These are phyloP conservation scores for Boletus patriciae DNA, from an alignment of 768 basidiomycete genomes.

Conservation along the genomic window DNA sequence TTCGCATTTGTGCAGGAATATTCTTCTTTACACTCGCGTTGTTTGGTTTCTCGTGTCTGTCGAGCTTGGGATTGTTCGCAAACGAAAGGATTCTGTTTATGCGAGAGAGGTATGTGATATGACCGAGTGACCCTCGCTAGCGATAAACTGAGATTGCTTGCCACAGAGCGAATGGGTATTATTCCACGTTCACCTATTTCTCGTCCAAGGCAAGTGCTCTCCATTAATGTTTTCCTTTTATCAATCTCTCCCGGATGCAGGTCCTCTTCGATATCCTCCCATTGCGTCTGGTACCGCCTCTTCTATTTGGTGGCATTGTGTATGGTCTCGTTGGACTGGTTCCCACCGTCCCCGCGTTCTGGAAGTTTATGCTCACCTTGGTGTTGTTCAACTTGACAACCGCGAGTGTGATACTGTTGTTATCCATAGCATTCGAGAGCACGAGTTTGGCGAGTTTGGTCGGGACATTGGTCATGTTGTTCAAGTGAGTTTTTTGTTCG, in stretches of 20 bases:
- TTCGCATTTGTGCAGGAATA: slow-evolving; percentile 50
- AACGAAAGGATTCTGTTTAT: slow-evolving; percentile 96
- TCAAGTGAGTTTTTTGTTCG: slow-evolving; percentile 70
- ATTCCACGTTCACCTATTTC: slow-evolving; percentile 96
- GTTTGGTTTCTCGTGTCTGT: slow-evolving; percentile 95
- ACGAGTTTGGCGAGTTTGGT: slow-evolving; percentile 88
- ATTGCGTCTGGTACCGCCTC: slow-evolving; percentile 88
- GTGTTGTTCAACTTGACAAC: slow-evolving; percentile 97
- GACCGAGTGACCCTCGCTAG: neutral
- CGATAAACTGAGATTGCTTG: slow-evolving; percentile 2
- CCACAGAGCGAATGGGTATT: slow-evolving; percentile 91
- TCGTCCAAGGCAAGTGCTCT: slow-evolving; percentile 69
- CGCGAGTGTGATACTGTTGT: slow-evolving; percentile 84
- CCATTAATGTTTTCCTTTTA: neutral
- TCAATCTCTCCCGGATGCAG: slow-evolving; percentile 35
- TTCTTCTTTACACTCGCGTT: slow-evolving; percentile 98
- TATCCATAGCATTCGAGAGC: slow-evolving; percentile 87
- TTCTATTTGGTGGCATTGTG: slow-evolving; percentile 94
- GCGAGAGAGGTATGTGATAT: slow-evolving; percentile 77
- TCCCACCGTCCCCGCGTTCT: slow-evolving; percentile 84
- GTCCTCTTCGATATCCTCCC: slow-evolving; percentile 97
- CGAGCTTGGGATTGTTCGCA: slow-evolving; percentile 90
- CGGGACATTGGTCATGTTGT: slow-evolving; percentile 96
- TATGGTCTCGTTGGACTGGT: slow-evolving; percentile 96
- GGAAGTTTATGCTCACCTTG: slow-evolving; percentile 97